Evolutionary conservation across 805 yeast species (phyloP), one percentile per base, ranked within the genome.

Genomic region (Yarrowia sp.): DNA sequence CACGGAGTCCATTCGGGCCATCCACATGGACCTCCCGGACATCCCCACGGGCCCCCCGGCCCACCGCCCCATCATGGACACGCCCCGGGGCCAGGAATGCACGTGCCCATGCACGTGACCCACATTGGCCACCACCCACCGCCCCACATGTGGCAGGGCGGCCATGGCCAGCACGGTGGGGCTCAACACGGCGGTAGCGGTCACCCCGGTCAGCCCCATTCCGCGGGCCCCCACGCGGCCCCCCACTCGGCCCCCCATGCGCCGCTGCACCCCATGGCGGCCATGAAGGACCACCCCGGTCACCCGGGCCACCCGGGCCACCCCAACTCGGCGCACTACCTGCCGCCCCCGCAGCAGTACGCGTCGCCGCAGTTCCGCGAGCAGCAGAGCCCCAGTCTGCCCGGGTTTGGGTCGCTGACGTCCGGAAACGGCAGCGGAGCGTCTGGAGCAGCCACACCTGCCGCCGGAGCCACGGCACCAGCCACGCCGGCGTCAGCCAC

Each of bases 111-210:
- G 66, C 66, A 61, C 46, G 66, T 61, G 24, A 61, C 66, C 53
- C 66, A 61, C 49, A 61, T 61, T 17, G 64, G 64, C 50, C 64
- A 58, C 66, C 66, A 44, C n/a, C 66, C 66, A 20, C 66, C 46
- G 14, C 55, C 55, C 9, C 55, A 46, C 66, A 46, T 47, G 53
- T 39, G 55, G 55, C 55, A 55, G 36, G 61, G 61, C 61, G 44
- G 30, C 30, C 30, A 24, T 7, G 30, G 30, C 30, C 30, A 24
- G 30, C 30, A 24, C 3, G 30, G 30, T 4, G 30, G 30, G 6
- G 7, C 3, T 5, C 30, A 24, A 7, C 30, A 4, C 30, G 7
- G 6, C 6, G 30, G 30, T 24, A 24, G 30, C 3, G 30, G 30
- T 2, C 30, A 24, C 3, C 30, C 30, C 30, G 30, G 30, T 24